These are phyloP conservation scores for Alternaria arborescens DNA, from an alignment of 2,329 filamentous ascomycete species.

Conservation along the genomic window DNA sequence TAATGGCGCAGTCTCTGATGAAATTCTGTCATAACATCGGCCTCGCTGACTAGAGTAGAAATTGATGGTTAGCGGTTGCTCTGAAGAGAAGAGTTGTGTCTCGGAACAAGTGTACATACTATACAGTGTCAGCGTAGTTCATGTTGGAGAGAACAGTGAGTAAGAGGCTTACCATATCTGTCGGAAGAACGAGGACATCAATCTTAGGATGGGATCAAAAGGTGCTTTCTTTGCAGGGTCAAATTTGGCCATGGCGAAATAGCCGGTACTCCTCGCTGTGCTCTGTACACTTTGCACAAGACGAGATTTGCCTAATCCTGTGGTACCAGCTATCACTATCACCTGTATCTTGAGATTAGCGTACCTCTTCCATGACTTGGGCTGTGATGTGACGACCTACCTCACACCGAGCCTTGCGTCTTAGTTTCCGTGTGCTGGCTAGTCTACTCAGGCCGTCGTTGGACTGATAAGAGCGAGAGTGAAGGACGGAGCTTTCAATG, in stretches of 20 bases:
- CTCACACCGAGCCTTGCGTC: slow-evolving; percentile 65
- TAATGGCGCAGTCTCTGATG: slow-evolving; percentile 66
- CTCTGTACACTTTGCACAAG: slow-evolving; percentile 67
- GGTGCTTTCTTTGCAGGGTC: slow-evolving; percentile 67
- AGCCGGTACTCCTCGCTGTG: slow-evolving; percentile 65
- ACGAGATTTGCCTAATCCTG: slow-evolving; percentile 69
- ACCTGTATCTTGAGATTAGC: slow-evolving; percentile 42
- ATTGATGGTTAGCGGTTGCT: not conserved
- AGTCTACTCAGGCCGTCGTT: slow-evolving; percentile 36
- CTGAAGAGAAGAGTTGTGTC: not conserved
- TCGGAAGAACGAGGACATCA: slow-evolving; percentile 68
- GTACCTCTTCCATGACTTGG: too few relatives aligned
- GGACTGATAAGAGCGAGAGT: slow-evolving; percentile 39
- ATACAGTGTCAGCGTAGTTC: not conserved
- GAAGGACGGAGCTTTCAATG: slow-evolving; percentile 37
- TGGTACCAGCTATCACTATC: slow-evolving; percentile 64
- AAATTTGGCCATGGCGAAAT: slow-evolving; percentile 68
- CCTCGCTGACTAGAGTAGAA: slow-evolving; percentile 59
- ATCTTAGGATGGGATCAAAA: slow-evolving; percentile 67
- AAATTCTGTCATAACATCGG: slow-evolving; percentile 68
- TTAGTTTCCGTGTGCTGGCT: slow-evolving; percentile 53
- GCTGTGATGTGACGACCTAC: not conserved
- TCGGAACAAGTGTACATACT: not conserved
- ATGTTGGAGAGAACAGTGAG: not conserved
- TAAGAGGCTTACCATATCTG: slow-evolving; percentile 59